Percentiles rank a stretch among this genome's conserved stretches.
Evolutionary conservation across 129 eudicot genomes (phyloP).

Genomic region (Flaveria sonorensis): DNA sequence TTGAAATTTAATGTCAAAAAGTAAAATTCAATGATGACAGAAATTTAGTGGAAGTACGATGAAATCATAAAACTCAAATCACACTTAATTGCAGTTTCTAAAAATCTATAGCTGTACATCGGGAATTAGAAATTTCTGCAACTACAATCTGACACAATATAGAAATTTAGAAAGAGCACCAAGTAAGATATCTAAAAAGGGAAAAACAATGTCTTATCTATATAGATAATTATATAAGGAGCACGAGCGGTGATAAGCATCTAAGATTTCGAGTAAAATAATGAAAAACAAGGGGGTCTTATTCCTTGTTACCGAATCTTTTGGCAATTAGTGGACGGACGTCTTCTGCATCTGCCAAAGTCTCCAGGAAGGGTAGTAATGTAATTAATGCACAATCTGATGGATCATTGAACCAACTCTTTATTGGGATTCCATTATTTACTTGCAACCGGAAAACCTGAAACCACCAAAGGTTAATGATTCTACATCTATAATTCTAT

Average conservation of each 20-base stretch:
- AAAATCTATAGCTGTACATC: conserved; percentile 65
- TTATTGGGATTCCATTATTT: conserved; percentile 97
- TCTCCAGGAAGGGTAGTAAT: conserved; percentile 88
- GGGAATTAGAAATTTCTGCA: conserved; percentile 40
- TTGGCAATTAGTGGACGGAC: conserved; percentile 93
- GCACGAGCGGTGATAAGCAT: conserved; percentile 42
- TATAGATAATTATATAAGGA: conserved; percentile 42
- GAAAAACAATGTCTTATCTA: conserved; percentile 42
- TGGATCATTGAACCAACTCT: conserved; percentile 98
- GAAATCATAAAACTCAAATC: conserved; percentile 23
- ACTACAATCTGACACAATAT: conserved; percentile 48
- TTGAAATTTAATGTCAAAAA: neutral
- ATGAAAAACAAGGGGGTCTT: conserved; percentile 70
- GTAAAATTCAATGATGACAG: neutral
- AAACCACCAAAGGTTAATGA: conserved; percentile 32
- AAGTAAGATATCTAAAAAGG: conserved; percentile 34
- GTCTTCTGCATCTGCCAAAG: conserved; percentile 81
- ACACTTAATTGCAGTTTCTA: conserved; percentile 46
- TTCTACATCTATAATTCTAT: too few species aligned
- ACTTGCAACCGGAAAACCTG: conserved; percentile 96
- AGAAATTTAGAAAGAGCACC: conserved; percentile 34
- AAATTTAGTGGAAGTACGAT: neutral
- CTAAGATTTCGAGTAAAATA: conserved; percentile 47
- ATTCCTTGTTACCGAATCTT: conserved; percentile 99
- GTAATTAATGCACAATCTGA: conserved; percentile 82